Conservation (phyloP, 495 filamentous ascomycete species). For the Annulohypoxylon stygium region DNA sequence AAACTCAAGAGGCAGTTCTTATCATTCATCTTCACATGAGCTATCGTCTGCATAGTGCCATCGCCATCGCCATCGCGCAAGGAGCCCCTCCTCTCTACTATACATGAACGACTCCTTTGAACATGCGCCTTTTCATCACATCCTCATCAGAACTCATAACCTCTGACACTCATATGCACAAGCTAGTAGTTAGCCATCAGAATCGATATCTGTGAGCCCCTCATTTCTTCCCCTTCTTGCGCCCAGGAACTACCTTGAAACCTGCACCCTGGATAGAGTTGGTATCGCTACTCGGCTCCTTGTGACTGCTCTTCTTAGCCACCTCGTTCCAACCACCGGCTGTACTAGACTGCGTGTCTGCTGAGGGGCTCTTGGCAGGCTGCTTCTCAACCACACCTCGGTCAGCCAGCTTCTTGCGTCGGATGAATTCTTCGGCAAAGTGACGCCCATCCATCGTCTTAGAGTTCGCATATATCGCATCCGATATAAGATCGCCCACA, state of each 20-base stretch:
- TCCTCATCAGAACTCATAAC: constrained; percentile 4
- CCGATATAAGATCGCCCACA: constrained; percentile 84
- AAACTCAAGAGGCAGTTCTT: neutral
- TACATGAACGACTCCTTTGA: constrained; percentile 10
- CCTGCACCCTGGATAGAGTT: constrained; percentile 69
- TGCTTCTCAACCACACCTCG: constrained; percentile 80
- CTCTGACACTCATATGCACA: constrained; percentile 3
- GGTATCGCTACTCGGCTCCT: constrained; percentile 61
- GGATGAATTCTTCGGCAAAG: constrained; percentile 94
- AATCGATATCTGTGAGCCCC: neutral
- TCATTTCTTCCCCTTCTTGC: constrained; percentile 91
- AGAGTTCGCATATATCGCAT: constrained; percentile 86
- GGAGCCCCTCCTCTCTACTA: neutral
- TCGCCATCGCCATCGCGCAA: neutral
- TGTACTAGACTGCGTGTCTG: constrained; percentile 60
- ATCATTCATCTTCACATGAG: constrained; percentile 1
- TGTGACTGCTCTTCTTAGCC: constrained; percentile 81
- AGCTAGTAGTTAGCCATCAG: neutral
- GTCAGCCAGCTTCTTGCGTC: constrained; percentile 90
- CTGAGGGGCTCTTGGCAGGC: constrained; percentile 63
- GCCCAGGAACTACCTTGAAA: constrained; percentile 90
- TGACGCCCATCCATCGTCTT: constrained; percentile 90
- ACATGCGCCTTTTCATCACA: constrained; percentile 1
- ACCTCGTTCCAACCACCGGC: constrained; percentile 95
- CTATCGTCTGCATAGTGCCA: neutral